Evolutionary conservation across 306 rosid genomes (phyloP), one percentile per base, ranked within the genome.

Genomic region (Quercus rubra): DNA sequence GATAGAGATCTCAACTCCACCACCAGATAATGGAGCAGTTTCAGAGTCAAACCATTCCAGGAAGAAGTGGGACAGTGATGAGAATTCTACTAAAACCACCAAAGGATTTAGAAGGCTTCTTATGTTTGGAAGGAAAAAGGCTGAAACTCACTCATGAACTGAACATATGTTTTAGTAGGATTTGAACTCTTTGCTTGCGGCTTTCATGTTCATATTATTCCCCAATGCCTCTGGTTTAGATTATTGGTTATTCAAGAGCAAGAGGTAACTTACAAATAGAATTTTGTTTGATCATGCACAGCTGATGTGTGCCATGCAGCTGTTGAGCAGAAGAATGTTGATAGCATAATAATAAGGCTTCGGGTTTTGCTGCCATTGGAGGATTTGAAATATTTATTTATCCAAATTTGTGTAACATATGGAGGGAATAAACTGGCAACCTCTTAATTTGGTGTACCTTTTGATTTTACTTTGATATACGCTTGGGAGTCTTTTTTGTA

Each of bases 61-160:
- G 87, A 95, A 93, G 94, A 95, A 95, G 85, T 95, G 99, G 99
- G 91, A 83, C 76, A 88, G 84, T 30, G 97, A 82, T n/a, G 97
- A 91, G 72, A 88, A 86, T 86, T 82, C 93, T 70, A 84, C 98
- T 3, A 95, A 95, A 84, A 83, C 93, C 1, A 84, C 87, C 23
- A 95, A 89, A 79, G 99, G 98, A 72, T 90, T 93, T 46, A 91
- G 95, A 54, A 95, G 89, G 90, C 98, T 95, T 80, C 96, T 95
- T 61, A 83, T 93, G 88, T 95, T 95, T 78, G 98, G 99, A 74
- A 88, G 89, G 72, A 67, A 77, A 93, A 80, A 78, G 82, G 86
- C 80, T 83, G 89, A 92, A 83, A 73, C 84, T 54, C 85, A n/a
- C 54, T 62, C 14, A 70, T 74, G 56, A 74, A 54, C 76, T 91